Evolutionary conservation across 2,329 filamentous ascomycete species (phyloP).

Genomic region (Aspergillus flavus): DNA sequence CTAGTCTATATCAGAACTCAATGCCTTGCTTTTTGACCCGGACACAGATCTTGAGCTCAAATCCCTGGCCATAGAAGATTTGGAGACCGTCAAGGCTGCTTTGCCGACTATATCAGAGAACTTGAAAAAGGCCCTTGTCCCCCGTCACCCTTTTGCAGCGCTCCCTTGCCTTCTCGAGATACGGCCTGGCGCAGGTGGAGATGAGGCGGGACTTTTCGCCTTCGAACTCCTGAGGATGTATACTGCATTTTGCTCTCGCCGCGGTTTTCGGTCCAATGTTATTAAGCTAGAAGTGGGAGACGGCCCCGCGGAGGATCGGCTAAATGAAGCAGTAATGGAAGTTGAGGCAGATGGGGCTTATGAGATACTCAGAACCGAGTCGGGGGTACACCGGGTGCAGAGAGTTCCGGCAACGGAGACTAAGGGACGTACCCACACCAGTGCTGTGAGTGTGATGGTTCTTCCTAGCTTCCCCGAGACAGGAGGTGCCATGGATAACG

Average conservation of each 20-base stretch:
- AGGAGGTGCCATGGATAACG: conserved; percentile 53
- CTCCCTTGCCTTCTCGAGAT: conserved; percentile 92
- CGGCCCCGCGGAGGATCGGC: conserved; percentile 64
- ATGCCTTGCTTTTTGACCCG: conserved; percentile 72
- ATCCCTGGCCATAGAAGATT: conserved; percentile 66
- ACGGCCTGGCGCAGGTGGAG: conserved; percentile 85
- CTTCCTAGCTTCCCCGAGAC: conserved; percentile 74
- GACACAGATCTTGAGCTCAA: conserved; percentile 62
- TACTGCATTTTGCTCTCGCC: conserved; percentile 70
- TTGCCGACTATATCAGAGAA: conserved; percentile 66
- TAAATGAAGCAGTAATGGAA: conserved; percentile 87
- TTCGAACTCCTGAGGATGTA: conserved; percentile 92
- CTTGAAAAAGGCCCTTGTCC: conserved; percentile 78
- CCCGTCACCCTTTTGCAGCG: conserved; percentile 84
- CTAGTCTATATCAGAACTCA: conserved; percentile 68
- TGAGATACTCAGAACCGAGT: conserved; percentile 78
- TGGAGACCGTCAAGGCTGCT: conserved; percentile 64
- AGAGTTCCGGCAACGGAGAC: conserved; percentile 88
- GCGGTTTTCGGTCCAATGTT: conserved; percentile 66
- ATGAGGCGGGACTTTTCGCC: conserved; percentile 89
- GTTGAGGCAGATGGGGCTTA: conserved; percentile 77
- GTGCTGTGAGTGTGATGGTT: conserved; percentile 88
- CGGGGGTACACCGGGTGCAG: conserved; percentile 94
- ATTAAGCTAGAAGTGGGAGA: conserved; percentile 82
- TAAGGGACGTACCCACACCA: conserved; percentile 90